These are phyloP conservation scores for Aspergillus amoenus DNA, from an alignment of 2,329 filamentous ascomycete species.

Conservation along the genomic window DNA sequence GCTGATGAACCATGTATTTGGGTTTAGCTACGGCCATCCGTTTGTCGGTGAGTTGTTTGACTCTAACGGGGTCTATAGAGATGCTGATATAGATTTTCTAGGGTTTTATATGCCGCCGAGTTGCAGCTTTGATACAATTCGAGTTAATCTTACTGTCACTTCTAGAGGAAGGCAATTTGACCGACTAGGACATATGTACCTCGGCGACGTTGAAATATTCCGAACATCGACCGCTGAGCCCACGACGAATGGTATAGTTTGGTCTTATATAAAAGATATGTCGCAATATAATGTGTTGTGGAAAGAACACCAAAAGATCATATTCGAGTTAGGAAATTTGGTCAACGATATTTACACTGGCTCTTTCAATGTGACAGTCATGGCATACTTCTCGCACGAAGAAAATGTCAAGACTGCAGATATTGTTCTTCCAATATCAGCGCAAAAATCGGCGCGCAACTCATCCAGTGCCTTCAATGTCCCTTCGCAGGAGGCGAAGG, in stretches of 20 bases:
- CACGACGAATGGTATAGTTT: constrained; percentile 66
- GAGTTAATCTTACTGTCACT: constrained; percentile 73
- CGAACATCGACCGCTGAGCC: constrained; percentile 81
- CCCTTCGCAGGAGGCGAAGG: constrained; percentile 61
- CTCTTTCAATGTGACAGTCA: constrained; percentile 70
- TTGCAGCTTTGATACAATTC: constrained; percentile 71
- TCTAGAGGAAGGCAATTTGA: constrained; percentile 74
- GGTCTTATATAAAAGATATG: constrained; percentile 78
- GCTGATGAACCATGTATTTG: constrained; percentile 73
- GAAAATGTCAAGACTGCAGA: constrained; percentile 53
- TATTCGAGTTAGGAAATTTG: constrained; percentile 77
- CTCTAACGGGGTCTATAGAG: neutral
- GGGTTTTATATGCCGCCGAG: constrained; percentile 65
- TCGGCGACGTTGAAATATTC: constrained; percentile 78
- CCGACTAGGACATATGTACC: constrained; percentile 71
- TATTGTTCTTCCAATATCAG: constrained; percentile 62
- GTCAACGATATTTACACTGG: constrained; percentile 71
- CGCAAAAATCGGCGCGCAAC: constrained; percentile 37
- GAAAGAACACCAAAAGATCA: constrained; percentile 67
- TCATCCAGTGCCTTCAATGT: constrained; percentile 66
- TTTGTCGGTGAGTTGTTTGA: constrained; percentile 61
- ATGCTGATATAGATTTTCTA: neutral
- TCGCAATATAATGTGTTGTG: constrained; percentile 69
- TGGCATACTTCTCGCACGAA: constrained; percentile 67
- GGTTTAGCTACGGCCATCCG: constrained; percentile 68